phyloP scores from a whole-genome alignment of 306 rosid genomes.

The Astragalus glycyphyllos region DNA sequence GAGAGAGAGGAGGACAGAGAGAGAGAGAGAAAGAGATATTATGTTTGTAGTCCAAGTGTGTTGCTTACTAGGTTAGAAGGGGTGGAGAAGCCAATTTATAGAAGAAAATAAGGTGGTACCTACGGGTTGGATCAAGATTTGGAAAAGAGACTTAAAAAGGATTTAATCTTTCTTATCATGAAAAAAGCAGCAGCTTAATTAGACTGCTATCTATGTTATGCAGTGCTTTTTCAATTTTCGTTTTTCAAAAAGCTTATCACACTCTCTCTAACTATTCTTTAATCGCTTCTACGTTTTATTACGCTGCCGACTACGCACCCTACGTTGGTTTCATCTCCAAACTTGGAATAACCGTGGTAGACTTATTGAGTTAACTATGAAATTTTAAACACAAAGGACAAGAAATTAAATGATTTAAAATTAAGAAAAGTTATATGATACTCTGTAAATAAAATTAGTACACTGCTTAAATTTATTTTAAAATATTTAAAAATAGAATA shows the following conservation, averaged over 20 bases:
- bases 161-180: slow-evolving; percentile 23
- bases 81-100: slow-evolving; percentile 56
- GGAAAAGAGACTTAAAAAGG: slow-evolving; percentile 12
- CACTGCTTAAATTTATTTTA: too few relatives aligned
- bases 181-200: slow-evolving; percentile 48
- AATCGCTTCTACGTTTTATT: slow-evolving; percentile 12
- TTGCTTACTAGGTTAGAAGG: not conserved
- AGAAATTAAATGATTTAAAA: too few relatives aligned
- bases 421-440: too few relatives aligned
- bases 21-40: not conserved
- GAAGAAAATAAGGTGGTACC: slow-evolving; percentile 25
- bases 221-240: not conserved
- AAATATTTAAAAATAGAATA: too few relatives aligned
- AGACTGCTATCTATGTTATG: slow-evolving; percentile 9
- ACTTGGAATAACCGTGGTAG: too few relatives aligned
- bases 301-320: slow-evolving; percentile 68
- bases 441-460: too few relatives aligned
- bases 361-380: too few relatives aligned
- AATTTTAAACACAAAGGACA: too few relatives aligned
- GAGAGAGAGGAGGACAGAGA: not conserved
- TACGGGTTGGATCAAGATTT: slow-evolving; percentile 18
- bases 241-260: not conserved
- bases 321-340: not conserved
- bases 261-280: not conserved
- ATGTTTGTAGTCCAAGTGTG: not conserved